Conservation (phyloP, 768 basidiomycete species). For the Russula earlei region DNA sequence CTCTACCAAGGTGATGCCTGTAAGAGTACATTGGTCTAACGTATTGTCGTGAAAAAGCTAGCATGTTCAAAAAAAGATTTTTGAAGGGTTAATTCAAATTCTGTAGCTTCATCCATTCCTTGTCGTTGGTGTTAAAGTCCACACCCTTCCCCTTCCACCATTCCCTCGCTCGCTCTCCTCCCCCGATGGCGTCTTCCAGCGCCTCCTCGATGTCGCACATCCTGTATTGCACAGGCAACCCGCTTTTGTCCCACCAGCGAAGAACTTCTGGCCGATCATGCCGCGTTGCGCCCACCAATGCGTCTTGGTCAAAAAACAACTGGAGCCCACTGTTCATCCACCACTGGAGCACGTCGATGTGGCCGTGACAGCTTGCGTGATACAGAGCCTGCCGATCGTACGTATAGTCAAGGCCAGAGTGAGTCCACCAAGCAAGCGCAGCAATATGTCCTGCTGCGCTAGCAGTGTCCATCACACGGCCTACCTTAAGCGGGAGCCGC, state of each 20-base stretch:
- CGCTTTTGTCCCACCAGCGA: constrained; percentile 82
- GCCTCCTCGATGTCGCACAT: constrained; percentile 92
- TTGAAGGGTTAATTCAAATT: constrained; percentile 44
- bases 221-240: constrained; percentile 73
- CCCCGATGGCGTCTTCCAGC: constrained; percentile 75
- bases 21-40: background rate
- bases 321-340: constrained; percentile 73
- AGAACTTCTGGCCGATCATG: constrained; percentile 75
- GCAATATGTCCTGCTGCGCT: constrained; percentile 67
- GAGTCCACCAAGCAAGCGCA: constrained; percentile 80
- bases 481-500: constrained; percentile 63
- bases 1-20: background rate
- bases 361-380: constrained; percentile 72
- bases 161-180: constrained; percentile 59
- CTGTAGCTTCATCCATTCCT: constrained; percentile 83
- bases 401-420: constrained; percentile 66
- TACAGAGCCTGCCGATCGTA: constrained; percentile 71
- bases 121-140: constrained; percentile 75
- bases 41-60: background rate
- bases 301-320: constrained; percentile 72
- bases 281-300: constrained; percentile 67
- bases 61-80: background rate
- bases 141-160: constrained; percentile 83
- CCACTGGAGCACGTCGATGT: constrained; percentile 74
- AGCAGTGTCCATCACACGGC: constrained; percentile 80